Evolutionary conservation across 345 rosid species (phyloP), one percentile per base, ranked within the genome.

Genomic region (Boechera stricta): DNA sequence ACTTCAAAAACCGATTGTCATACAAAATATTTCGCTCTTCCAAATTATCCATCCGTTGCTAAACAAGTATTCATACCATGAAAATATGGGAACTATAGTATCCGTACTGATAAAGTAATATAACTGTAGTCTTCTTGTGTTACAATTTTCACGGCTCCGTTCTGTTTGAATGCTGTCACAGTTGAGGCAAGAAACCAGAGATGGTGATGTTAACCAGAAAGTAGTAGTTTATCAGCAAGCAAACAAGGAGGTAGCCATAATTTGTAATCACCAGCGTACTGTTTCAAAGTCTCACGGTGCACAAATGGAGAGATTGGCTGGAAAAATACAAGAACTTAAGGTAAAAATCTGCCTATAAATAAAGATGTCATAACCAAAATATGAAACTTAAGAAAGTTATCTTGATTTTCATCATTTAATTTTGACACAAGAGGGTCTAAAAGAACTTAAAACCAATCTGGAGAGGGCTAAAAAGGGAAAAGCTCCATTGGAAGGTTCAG

Each of bases 211-310:
- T 54, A 74, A 82, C 5, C 90, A 88, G 69, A 94, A 94, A 85
- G 65, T 87, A 28, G 82, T 53, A 21, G 89, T 84, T 66, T 92
- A 94, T 71, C 84, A 94, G 61, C 84, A 79, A 75, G 97, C 97
- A 70, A 94, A 94, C 86, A 94, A 94, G 80, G 83, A 90, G 95
- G 98, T 94, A 28, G 98, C 98, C 26, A 92, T 92, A 63, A 92
- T 94, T 64, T 94, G 98, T 87, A 94, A 94, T 77, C 98, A 94
- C 77, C 98, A 94, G 67, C 92, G 97, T 35, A 88, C 82, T 73
- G 81, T 89, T 48, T 85, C 98, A 7, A 92, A 90, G 81, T 76
- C 92, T 56, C 98, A 94, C 73, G 79, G 69, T 24, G 86, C 79
- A 47, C 73, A 67, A 67, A 33, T 75, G 35, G 13, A 49, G 32